These are phyloP conservation scores for Teunomyces stri DNA, from an alignment of 805 yeast species.

Conservation along the genomic window DNA sequence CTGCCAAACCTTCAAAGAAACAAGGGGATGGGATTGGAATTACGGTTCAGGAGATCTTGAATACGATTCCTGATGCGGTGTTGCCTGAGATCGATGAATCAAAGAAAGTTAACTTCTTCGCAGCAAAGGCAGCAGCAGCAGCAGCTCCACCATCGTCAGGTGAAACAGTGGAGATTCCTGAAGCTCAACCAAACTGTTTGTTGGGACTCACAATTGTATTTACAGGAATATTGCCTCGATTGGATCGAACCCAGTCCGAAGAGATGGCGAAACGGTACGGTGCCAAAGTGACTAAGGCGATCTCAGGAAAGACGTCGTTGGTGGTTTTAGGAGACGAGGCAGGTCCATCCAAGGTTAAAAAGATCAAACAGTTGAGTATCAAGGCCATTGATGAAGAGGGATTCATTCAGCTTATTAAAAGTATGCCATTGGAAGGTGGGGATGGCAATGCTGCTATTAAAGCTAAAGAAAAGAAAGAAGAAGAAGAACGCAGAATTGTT, in stretches of 20 bases:
- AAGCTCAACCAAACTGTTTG: conserved; percentile 81
- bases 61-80: conserved; percentile 71
- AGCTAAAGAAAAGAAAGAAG: conserved; percentile 65
- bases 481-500: conserved; percentile 58
- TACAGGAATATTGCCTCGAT: conserved; percentile 81
- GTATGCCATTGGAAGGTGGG: conserved; percentile 94
- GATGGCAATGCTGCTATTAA: conserved; percentile 73
- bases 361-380: conserved; percentile 66
- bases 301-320: conserved; percentile 79
- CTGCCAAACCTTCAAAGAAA: neutral
- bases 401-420: conserved; percentile 64
- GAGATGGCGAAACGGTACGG: conserved; percentile 81
- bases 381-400: conserved; percentile 89
- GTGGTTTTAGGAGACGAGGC: conserved; percentile 95
- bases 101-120: conserved; percentile 56
- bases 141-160: conserved; percentile 29
- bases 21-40: neutral
- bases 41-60: conserved; percentile 55
- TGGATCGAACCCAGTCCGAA: conserved; percentile 76
- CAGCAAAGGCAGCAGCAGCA: conserved; percentile 22
- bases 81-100: conserved; percentile 56
- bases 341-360: conserved; percentile 89
- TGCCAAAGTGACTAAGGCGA: conserved; percentile 83
- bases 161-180: conserved; percentile 57
- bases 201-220: conserved; percentile 89